A percentile compares a stretch with the other conserved stretches of the same genome.
phyloP scores from a whole-genome alignment of 768 basidiomycete species.

The Rhodocollybia butyracea region DNA sequence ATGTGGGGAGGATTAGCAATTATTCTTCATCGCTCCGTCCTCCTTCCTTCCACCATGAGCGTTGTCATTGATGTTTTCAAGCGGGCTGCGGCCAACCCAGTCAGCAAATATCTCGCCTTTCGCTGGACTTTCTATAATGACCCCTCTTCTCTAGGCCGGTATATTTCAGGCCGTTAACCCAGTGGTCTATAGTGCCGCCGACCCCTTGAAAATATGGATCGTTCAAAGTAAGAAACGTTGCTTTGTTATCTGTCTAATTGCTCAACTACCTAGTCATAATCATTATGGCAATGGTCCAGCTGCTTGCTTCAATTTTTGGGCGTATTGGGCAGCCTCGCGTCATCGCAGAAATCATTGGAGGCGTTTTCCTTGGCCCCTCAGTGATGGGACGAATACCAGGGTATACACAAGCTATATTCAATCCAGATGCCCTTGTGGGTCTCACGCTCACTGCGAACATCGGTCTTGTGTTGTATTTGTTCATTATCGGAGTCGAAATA shows the following conservation, averaged over 20 bases:
- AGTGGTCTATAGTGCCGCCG: conserved; percentile 47
- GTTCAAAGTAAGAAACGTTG: too few species aligned
- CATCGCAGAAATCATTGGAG: conserved; percentile 89
- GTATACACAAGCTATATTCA: conserved; percentile 65
- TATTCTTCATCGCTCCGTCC: not conserved
- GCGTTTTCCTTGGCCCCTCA: conserved; percentile 78
- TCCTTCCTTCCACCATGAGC: not conserved
- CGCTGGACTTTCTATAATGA: not conserved
- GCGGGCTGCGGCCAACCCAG: conserved; percentile 49
- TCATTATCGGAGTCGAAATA: conserved; percentile 83
- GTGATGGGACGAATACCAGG: conserved; percentile 78
- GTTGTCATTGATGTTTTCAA: conserved; percentile 3
- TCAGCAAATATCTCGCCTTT: conserved; percentile 21
- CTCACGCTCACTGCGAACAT: conserved; percentile 74
- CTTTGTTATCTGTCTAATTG: too few species aligned
- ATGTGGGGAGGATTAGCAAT: too few species aligned
- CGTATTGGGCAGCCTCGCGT: conserved; percentile 88
- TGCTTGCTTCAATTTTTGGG: conserved; percentile 60
- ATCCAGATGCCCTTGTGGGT: conserved; percentile 44
- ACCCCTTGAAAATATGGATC: conserved; percentile 77
- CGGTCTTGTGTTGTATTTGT: conserved; percentile 75
- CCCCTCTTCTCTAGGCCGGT: conserved; percentile 50
- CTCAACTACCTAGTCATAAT: too few species aligned
- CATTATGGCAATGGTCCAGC: conserved; percentile 76
- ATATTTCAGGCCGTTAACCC: conserved; percentile 80